Evolutionary conservation across 176 grass and related monocot genomes (phyloP), one percentile per base, ranked within the genome.

Genomic region (Alopecurus myosuroides): DNA sequence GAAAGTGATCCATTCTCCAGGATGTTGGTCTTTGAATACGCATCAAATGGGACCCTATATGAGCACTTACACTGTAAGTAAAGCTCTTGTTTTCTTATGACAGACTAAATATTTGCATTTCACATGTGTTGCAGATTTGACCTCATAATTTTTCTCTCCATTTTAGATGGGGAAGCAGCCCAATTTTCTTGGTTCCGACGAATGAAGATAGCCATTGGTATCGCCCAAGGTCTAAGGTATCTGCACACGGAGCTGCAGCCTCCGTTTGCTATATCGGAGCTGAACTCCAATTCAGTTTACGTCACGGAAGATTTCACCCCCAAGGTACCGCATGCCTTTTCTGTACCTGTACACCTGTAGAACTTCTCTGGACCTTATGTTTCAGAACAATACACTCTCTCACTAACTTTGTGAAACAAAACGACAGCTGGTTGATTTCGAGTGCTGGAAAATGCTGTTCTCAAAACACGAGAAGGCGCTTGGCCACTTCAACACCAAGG

Each of bases 141-240:
- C 60, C 57, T 49, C 26, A 11, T 60, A 46, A 31, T n/a, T 46
- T 36, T 89, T 55, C n/a, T n/a, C n/a, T 76, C 70, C 9, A 7
- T 84, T 81, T 81, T 82, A 99, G 97, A 92, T 77, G 97, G 91
- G 52, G 97, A 99, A 77, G 94, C 88, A 52, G 79, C 81, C 44
- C 94, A 96, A 40, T 72, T 99, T 2, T 96, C 97, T 66, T 99
- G 97, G 97, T 69, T 91, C 18, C 96, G 93, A 70, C 89, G 97
- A 31, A 99, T 99, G 97, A 99, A 96, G 84, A 80, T 99, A 87
- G 92, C 94, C 60, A 85, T 99, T 36, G 97, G 97, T 58, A 92
- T 99, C 8, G 93, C 97, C 20, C 84, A 85, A 80, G 97, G 93
- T 53, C 77, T 99, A 46, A 89, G 70, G 49, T 99, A 96, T 79